Percentiles rank a stretch among this genome's conserved stretches.
These are phyloP conservation scores for Sisymbrium altissimum DNA, from an alignment of 345 rosid genomes.

Conservation along the genomic window DNA sequence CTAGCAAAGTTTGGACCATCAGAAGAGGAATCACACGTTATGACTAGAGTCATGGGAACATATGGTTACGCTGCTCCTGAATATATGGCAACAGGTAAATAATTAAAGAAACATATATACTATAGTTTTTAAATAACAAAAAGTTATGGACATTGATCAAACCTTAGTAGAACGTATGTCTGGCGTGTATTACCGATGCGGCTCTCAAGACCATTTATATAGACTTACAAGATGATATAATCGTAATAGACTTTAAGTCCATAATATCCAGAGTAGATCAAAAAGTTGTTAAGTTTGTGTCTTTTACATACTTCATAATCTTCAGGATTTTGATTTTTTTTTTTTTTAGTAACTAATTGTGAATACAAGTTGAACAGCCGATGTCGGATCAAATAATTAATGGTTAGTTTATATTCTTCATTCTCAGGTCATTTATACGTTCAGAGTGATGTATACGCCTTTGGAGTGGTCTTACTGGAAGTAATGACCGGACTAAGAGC, in stretches of 20 bases:
- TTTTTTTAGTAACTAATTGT: no score
- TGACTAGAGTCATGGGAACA: conserved; percentile 61
- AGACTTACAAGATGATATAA: no score
- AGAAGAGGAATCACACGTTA: conserved; percentile 59
- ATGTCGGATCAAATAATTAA: neutral
- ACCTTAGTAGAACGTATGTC: neutral
- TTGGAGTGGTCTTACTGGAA: conserved; percentile 72
- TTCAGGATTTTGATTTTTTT: no score
- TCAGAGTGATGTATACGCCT: conserved; percentile 71
- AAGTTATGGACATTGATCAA: neutral
- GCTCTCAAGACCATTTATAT: no score
- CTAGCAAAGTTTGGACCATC: conserved; percentile 66
- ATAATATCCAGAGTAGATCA: no score
- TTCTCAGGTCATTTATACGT: conserved; percentile 69
- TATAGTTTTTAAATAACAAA: neutral
- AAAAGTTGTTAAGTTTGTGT: no score
- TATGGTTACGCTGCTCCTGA: conserved; percentile 65
- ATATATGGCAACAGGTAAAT: conserved; percentile 58
- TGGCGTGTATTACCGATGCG: no score
- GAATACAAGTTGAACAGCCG: no score
- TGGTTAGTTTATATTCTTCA: neutral
- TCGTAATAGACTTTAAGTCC: no score
- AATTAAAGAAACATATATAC: neutral
- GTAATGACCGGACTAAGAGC: conserved; percentile 60
- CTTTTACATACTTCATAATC: no score